Base-by-base conservation (phyloP, 2,329 filamentous ascomycete genomes). In the Arthrinium puccinioides region DNA sequence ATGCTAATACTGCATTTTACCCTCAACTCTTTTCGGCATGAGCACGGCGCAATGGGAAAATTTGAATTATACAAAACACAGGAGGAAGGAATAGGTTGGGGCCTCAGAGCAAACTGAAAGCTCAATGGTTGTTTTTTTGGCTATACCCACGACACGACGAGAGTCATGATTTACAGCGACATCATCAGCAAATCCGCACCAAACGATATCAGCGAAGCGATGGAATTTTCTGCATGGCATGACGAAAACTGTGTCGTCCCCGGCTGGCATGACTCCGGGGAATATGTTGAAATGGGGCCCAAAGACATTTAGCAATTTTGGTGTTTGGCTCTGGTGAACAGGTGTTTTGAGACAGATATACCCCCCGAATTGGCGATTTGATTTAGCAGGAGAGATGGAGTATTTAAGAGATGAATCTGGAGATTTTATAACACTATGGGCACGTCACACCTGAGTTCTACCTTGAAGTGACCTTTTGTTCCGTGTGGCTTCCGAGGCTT, bases 291-390 rank as follows among this genome's bases (percentile, higher is more conserved):
- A 41, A 31, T 38, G 39, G 36, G 40, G 18, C 21, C 30, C 30
- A 28, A 32, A 34, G 27, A 30, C 39, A 41, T 37, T 41, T 37
- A 34, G 25, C 29, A 39, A 41, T 38, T 25, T 39, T 46, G 56
- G 57, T 52, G 58, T 62, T 63, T 67, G 59, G 59, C 63, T 66
- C 61, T 66, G 63, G 62, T 66, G 64, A 65, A 65, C 47, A 52
- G 52, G 41, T 46, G 41, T 51, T 45, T 31, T 26, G 36, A 24
- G 40, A 37, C 38, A 36, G 40, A 45, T 44, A 44, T 43, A 48
- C 65, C 63, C 63, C 61, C 59, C 53, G 45, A 49, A n/a, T n/a
- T n/a, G n/a, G n/a, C n/a, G n/a, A n/a, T n/a, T n/a, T n/a, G n/a
- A n/a, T n/a, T n/a, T n/a, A n/a, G n/a, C n/a, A n/a, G n/a, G n/a